A percentile compares a stretch with the other conserved stretches of the same genome.
These are phyloP conservation scores for Tieghemostelium lacteum DNA, from an alignment of 78 protist species.

Conservation along the genomic window DNA sequence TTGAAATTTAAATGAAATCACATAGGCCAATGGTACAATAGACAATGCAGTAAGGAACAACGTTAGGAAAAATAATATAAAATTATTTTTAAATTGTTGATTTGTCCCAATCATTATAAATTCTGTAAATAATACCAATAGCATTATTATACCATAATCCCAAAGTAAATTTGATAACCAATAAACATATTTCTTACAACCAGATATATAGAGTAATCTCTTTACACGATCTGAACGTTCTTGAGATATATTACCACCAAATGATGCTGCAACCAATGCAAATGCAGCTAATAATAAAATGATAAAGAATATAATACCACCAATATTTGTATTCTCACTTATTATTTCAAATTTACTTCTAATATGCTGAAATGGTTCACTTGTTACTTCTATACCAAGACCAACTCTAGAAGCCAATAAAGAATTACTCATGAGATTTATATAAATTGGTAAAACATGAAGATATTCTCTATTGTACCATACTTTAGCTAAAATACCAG, in stretches of 20 bases:
- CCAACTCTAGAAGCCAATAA: neutral
- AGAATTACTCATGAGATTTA: neutral
- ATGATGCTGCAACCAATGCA: slow-evolving; percentile 12
- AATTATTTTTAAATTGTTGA: neutral
- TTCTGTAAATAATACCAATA: neutral
- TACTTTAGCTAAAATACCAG: neutral
- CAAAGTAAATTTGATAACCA: slow-evolving; percentile 33
- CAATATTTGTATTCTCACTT: neutral
- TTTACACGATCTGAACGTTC: slow-evolving; percentile 9
- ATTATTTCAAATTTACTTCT: neutral
- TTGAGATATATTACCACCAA: neutral
- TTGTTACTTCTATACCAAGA: neutral
- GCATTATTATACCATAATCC: neutral
- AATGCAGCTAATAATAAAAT: slow-evolving; percentile 11
- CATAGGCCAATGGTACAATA: slow-evolving; percentile 4
- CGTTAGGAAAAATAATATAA: neutral
- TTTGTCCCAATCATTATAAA: neutral
- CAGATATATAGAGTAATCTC: slow-evolving; percentile 17
- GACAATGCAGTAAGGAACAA: neutral
- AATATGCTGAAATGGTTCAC: slow-evolving; percentile 27
- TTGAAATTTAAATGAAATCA: neutral
- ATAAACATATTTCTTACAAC: slow-evolving; percentile 2
- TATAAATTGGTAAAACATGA: neutral
- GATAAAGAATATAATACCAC: slow-evolving; percentile 7
- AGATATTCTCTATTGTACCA: neutral